Evolutionary conservation across 352 stramenopile genomes (phyloP).

Genomic region (Globisporangium recalcitrans): DNA sequence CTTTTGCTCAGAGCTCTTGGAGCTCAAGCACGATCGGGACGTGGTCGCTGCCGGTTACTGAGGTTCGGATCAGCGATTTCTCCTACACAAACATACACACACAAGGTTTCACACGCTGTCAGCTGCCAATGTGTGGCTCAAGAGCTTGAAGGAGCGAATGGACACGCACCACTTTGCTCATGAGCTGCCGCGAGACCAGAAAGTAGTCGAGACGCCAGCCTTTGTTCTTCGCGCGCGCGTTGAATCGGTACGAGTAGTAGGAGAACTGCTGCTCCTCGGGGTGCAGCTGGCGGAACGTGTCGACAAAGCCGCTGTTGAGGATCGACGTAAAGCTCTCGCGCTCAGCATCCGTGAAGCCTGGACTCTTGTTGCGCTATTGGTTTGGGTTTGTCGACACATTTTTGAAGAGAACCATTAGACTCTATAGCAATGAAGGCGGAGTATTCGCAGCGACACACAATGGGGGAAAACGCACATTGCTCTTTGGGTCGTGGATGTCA

Average conservation of each 20-base stretch:
- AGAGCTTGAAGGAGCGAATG: neutral
- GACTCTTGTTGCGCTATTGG: slow-evolving; percentile 62
- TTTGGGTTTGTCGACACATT: too few relatives aligned
- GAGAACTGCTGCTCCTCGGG: slow-evolving; percentile 64
- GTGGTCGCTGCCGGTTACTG: slow-evolving; percentile 72
- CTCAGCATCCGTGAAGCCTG: slow-evolving; percentile 77
- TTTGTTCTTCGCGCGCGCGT: slow-evolving; percentile 75
- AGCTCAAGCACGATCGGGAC: slow-evolving; percentile 71
- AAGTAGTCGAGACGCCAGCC: slow-evolving; percentile 87
- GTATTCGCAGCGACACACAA: too few relatives aligned
- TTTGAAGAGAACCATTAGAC: neutral
- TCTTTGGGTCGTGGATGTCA: slow-evolving; percentile 84
- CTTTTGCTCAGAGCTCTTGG: slow-evolving; percentile 14
- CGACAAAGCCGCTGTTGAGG: slow-evolving; percentile 60
- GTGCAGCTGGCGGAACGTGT: slow-evolving; percentile 66
- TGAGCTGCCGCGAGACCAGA: slow-evolving; percentile 55
- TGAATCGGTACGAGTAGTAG: slow-evolving; percentile 82
- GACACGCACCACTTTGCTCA: slow-evolving; percentile 54
- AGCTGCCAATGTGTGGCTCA: neutral
- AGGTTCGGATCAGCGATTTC: slow-evolving; percentile 53
- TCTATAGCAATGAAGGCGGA: too few relatives aligned
- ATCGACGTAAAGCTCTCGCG: slow-evolving; percentile 67
- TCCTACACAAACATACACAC: slow-evolving; percentile 22
- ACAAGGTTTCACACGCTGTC: neutral
- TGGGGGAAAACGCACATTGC: slow-evolving; percentile 46